Conservation (phyloP, 2,329 filamentous ascomycete genomes). For the Fusarium sp. region DNA sequence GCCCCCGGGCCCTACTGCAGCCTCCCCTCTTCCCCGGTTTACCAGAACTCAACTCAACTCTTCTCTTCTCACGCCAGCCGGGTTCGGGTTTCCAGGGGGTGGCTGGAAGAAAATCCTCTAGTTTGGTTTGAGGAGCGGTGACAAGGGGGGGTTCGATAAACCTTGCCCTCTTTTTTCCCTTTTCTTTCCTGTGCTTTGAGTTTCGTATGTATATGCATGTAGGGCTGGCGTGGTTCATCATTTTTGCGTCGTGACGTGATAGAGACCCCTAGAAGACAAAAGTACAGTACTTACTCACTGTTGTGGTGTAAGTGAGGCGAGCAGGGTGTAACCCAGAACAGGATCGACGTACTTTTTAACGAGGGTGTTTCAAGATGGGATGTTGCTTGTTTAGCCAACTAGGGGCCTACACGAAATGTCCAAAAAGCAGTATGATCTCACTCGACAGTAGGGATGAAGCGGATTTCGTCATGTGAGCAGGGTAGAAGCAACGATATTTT, state of each 20-base stretch:
- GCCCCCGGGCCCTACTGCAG: constrained; percentile 37
- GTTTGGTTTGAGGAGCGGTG: constrained; percentile 26
- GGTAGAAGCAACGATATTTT: not conserved
- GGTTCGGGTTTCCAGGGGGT: constrained; percentile 5
- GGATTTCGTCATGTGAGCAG: constrained; percentile 23
- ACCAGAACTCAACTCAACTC: not conserved
- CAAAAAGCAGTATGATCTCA: constrained; percentile 26
- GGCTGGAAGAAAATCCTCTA: constrained; percentile 10
- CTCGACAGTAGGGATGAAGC: constrained; percentile 14
- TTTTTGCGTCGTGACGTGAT: constrained; percentile 22
- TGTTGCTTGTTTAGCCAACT: constrained; percentile 16
- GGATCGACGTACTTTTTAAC: constrained; percentile 25
- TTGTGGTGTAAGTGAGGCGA: constrained; percentile 23
- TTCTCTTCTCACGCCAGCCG: not conserved
- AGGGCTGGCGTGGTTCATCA: constrained; percentile 16
- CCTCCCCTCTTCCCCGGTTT: constrained; percentile 30
- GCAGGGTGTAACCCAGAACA: constrained; percentile 27
- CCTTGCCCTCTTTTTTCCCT: not conserved
- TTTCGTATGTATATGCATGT: constrained; percentile 1
- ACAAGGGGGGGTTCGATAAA: constrained; percentile 6
- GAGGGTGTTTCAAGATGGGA: constrained; percentile 17
- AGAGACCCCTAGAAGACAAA: not conserved
- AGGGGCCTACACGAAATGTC: constrained; percentile 21
- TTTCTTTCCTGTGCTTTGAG: not conserved
- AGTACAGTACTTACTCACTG: not conserved